Percentiles rank a stretch among this genome's conserved stretches.
These are phyloP conservation scores for Amborella trichopoda DNA, from an alignment of 164 flowering plant genomes.

Conservation along the genomic window DNA sequence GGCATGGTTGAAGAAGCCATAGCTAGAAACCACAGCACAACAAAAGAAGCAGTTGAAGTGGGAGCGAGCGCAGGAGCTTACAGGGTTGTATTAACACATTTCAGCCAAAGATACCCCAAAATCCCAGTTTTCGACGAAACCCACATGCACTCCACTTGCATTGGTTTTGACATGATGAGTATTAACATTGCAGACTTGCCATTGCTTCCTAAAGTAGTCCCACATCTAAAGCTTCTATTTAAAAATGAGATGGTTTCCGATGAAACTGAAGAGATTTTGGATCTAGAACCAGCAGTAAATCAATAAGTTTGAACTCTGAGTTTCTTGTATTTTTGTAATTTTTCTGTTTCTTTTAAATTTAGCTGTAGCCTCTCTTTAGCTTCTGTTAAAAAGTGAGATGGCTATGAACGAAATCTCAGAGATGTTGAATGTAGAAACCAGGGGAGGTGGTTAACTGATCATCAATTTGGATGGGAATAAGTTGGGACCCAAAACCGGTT, in stretches of 20 bases:
- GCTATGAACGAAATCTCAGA: too few relatives aligned
- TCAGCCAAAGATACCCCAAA: constrained; percentile 98
- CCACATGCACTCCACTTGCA: constrained; percentile 81
- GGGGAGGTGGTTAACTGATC: too few relatives aligned
- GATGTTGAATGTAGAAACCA: too few relatives aligned
- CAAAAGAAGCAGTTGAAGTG: constrained; percentile 80
- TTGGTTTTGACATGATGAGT: constrained; percentile 98
- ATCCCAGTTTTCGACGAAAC: constrained; percentile 74
- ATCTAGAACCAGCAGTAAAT: too few relatives aligned
- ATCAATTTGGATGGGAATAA: too few relatives aligned
- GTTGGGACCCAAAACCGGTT: too few relatives aligned
- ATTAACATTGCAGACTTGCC: constrained; percentile 80
- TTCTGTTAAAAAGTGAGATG: too few relatives aligned
- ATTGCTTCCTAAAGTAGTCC: constrained; percentile 76
- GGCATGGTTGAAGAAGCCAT: constrained; percentile 79
- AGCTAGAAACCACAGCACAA: constrained; percentile 90
- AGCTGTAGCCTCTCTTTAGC: too few relatives aligned
- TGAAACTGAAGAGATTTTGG: constrained; percentile 72
- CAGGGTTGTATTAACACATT: constrained; percentile 82
- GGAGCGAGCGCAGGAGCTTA: constrained; percentile 70
- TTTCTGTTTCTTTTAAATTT: too few relatives aligned
- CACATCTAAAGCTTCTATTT: constrained; percentile 70
- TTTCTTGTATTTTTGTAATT: too few relatives aligned
- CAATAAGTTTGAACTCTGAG: too few relatives aligned
- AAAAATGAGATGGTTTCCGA: constrained; percentile 52